Conservation (phyloP, 1,284 basidiomycete species). For the Tilletia caries region DNA sequence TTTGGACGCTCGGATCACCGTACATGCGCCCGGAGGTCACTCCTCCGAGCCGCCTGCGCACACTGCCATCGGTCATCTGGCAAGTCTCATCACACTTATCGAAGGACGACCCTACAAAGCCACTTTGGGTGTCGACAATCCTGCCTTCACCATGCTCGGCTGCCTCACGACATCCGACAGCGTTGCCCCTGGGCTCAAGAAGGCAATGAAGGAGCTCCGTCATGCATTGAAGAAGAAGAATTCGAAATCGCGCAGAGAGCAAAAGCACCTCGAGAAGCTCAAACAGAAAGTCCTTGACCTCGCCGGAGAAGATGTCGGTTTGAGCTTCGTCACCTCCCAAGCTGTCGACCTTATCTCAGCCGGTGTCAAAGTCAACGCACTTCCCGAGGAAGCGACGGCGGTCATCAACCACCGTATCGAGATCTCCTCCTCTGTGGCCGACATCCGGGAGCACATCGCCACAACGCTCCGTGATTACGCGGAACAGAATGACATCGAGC, state of each 20-base stretch:
- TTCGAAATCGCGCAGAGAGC: constrained; percentile 18
- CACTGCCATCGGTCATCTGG: constrained; percentile 65
- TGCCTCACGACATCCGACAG: constrained; percentile 61
- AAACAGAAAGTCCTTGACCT: constrained; percentile 15
- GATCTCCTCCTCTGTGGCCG: constrained; percentile 58
- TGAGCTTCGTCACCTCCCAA: constrained; percentile 64
- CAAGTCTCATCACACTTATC: constrained; percentile 61
- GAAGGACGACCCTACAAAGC: constrained; percentile 61
- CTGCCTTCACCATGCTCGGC: constrained; percentile 57
- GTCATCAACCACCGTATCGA: constrained; percentile 65
- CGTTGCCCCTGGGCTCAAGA: constrained; percentile 57
- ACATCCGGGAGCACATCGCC: constrained; percentile 57
- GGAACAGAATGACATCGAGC: constrained; percentile 60
- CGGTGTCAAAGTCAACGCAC: constrained; percentile 67
- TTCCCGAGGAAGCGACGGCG: constrained; percentile 62
- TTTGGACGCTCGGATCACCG: constrained; percentile 28
- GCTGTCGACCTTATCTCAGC: constrained; percentile 67
- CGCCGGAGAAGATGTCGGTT: background rate
- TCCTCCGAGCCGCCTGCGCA: constrained; percentile 64
- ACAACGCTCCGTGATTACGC: constrained; percentile 58
- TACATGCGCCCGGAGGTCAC: constrained; percentile 63
- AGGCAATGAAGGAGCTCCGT: constrained; percentile 53
- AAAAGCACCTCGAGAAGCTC: background rate
- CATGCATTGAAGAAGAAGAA: constrained; percentile 56
- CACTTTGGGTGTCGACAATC: constrained; percentile 51